Conservation (phyloP, 352 stramenopile species). For the Globisporangium paddicum region DNA sequence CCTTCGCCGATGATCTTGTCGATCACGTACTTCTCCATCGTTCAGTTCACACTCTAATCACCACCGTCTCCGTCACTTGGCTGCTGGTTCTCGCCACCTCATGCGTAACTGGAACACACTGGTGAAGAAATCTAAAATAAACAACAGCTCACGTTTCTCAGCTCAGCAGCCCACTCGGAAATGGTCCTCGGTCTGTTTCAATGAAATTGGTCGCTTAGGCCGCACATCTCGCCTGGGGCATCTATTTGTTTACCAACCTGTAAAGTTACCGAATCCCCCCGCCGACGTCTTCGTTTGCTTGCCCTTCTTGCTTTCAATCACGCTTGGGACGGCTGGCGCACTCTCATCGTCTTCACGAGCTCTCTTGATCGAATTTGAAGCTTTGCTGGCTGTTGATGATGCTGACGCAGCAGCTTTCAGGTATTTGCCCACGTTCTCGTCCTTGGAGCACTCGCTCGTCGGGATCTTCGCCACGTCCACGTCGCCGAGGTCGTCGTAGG, state of each 20-base stretch:
- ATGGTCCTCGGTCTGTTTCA: constrained; percentile 10
- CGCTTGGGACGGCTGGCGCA: constrained; percentile 21
- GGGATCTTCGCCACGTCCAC: constrained; percentile 45
- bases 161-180: background rate
- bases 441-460: constrained; percentile 31
- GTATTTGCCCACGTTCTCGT: constrained; percentile 70
- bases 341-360: constrained; percentile 13
- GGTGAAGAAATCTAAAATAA: background rate
- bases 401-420: constrained; percentile 20
- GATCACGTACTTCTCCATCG: constrained; percentile 77
- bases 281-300: constrained; percentile 27
- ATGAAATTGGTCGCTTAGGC: background rate
- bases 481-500: constrained; percentile 67
- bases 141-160: background rate
- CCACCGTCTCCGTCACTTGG: background rate
- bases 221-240: background rate
- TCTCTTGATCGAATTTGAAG: constrained; percentile 18
- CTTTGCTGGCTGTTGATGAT: background rate
- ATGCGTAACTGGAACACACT: background rate
- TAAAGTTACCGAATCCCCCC: constrained; percentile 76
- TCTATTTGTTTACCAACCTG: constrained; percentile 43
- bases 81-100: background rate
- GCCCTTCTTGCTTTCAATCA: constrained; percentile 77
- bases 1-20: constrained; percentile 83
- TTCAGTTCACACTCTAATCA: background rate